Conservation (phyloP, 2,329 filamentous ascomycete genomes). For the Thielaviopsis euricoi region DNA sequence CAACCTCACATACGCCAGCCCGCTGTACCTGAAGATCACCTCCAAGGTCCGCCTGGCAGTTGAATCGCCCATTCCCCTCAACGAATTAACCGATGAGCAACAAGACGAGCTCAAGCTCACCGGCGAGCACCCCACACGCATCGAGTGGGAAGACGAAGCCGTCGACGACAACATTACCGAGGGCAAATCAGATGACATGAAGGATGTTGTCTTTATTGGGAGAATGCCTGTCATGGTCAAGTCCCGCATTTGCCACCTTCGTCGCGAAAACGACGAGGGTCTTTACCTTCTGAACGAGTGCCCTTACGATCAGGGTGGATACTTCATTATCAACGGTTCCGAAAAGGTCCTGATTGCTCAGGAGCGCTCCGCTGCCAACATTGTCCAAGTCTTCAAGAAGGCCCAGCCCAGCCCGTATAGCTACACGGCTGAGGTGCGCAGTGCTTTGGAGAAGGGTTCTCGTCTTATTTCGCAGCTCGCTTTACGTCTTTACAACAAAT, state of each 20-base stretch:
- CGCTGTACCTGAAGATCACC: conserved; percentile 75
- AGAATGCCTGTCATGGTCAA: conserved; percentile 97
- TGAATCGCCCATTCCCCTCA: conserved; percentile 49
- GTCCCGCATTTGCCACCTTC: conserved; percentile 84
- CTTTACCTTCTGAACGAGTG: conserved; percentile 91
- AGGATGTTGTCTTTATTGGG: conserved; percentile 73
- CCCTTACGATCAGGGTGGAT: conserved; percentile 93
- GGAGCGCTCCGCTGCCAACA: conserved; percentile 93
- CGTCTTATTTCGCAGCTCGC: conserved; percentile 84
- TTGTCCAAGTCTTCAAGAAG: conserved; percentile 98
- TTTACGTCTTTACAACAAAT: conserved; percentile 79
- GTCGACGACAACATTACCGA: conserved; percentile 22
- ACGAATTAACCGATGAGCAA: conserved; percentile 53
- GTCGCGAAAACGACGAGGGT: conserved; percentile 66
- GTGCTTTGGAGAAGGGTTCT: conserved; percentile 89
- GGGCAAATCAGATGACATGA: conserved; percentile 34
- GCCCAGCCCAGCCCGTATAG: conserved; percentile 81
- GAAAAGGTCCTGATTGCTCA: conserved; percentile 98
- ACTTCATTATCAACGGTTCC: conserved; percentile 98
- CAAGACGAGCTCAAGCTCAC: conserved; percentile 36
- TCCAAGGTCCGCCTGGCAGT: conserved; percentile 73
- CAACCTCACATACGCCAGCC: conserved; percentile 88
- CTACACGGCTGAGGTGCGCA: conserved; percentile 89
- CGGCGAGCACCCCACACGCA: conserved; percentile 38
- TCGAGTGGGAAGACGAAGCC: conserved; percentile 42